phyloP scores from a whole-genome alignment of 2,329 filamentous ascomycete genomes.

The Lomentospora prolificans region DNA sequence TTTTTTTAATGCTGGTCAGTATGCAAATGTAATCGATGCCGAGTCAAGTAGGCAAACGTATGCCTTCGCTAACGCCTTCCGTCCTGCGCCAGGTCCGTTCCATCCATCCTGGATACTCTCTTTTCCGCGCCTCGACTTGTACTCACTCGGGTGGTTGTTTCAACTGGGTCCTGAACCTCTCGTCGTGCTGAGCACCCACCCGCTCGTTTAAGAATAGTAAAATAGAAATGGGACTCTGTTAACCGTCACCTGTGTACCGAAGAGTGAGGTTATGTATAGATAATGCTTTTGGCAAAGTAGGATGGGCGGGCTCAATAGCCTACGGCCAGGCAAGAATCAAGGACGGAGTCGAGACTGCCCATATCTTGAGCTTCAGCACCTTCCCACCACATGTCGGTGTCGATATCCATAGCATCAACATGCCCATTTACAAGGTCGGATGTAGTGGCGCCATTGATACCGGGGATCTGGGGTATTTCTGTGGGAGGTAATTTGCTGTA shows the following conservation, averaged over 20 bases:
- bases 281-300: slow-evolving; percentile 6
- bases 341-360: slow-evolving; percentile 41
- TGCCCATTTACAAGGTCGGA: slow-evolving; percentile 37
- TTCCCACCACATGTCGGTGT: slow-evolving; percentile 52
- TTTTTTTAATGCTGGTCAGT: neutral
- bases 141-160: neutral
- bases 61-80: slow-evolving; percentile 3
- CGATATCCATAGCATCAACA: slow-evolving; percentile 49
- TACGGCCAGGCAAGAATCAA: slow-evolving; percentile 46
- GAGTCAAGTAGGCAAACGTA: neutral
- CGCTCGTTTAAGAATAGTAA: slow-evolving; percentile 1
- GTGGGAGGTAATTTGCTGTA: slow-evolving; percentile 16
- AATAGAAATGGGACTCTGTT: no score
- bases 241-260: no score
- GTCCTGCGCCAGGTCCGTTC: slow-evolving; percentile 4
- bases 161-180: neutral
- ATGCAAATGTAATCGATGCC: slow-evolving; percentile 1
- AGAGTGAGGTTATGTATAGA: neutral
- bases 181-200: neutral
- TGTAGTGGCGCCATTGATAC: slow-evolving; percentile 21
- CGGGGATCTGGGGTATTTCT: slow-evolving; percentile 21
- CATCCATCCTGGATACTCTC: neutral
- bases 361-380: slow-evolving; percentile 44
- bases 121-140: neutral
- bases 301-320: slow-evolving; percentile 18